Evolutionary conservation across 441 rosid genomes (phyloP).

Genomic region (Gossypium lobatum): DNA sequence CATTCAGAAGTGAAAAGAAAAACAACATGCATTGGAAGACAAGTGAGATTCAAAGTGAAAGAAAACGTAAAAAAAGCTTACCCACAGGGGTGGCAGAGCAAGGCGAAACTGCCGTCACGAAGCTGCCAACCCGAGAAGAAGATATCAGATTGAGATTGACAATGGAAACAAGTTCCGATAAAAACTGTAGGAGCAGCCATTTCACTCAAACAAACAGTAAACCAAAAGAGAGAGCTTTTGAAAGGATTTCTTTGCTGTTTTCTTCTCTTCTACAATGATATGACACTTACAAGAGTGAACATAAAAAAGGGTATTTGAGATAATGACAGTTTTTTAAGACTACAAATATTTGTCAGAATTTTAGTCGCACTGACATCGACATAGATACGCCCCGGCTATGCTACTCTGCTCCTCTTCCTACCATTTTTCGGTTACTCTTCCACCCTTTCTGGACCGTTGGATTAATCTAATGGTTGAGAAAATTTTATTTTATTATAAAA

Average conservation of each 20-base stretch:
- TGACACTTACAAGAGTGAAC: background rate
- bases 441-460: background rate
- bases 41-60: background rate
- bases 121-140: conserved; percentile 23
- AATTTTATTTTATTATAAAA: background rate
- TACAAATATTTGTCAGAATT: background rate
- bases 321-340: background rate
- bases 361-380: background rate
- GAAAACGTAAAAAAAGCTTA: conserved; percentile 7
- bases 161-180: conserved; percentile 15
- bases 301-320: background rate
- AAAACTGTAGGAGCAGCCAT: conserved; percentile 12
- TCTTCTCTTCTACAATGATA: background rate
- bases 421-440: background rate
- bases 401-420: background rate
- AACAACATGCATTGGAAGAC: background rate
- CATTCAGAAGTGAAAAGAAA: background rate
- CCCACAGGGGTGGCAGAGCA: conserved; percentile 31
- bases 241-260: background rate
- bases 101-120: conserved; percentile 13
- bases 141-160: conserved; percentile 9
- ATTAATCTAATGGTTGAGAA: background rate
- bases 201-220: background rate
- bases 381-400: background rate
- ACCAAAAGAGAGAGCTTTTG: background rate